phyloP scores from a whole-genome alignment of 805 yeast genomes.

The Ogataea methylovora region DNA sequence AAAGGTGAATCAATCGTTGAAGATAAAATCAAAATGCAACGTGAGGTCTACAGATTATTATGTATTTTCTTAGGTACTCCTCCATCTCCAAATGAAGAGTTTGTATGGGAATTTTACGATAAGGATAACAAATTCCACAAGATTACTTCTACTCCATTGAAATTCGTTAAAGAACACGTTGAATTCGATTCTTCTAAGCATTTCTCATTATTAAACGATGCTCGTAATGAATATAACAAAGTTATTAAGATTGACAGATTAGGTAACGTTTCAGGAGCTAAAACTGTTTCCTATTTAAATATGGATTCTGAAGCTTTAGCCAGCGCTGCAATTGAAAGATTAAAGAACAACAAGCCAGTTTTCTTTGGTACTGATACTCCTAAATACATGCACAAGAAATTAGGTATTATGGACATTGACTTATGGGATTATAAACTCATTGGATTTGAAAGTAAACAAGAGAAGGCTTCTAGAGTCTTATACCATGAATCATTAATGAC shows the following conservation, averaged over 20 bases:
- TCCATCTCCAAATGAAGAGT: constrained; percentile 60
- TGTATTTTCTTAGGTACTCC: constrained; percentile 72
- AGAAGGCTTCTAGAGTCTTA: constrained; percentile 62
- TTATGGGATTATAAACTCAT: constrained; percentile 57
- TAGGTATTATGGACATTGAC: constrained; percentile 68
- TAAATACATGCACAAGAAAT: constrained; percentile 51
- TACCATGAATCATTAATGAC: constrained; percentile 76
- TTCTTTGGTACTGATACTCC: constrained; percentile 92
- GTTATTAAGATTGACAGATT: constrained; percentile 66
- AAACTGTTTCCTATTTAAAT: constrained; percentile 65
- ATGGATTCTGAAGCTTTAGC: constrained; percentile 53
- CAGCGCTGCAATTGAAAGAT: constrained; percentile 54
- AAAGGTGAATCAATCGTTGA: constrained; percentile 32
- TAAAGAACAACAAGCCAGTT: constrained; percentile 68
- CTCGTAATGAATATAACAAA: constrained; percentile 61
- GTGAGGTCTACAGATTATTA: constrained; percentile 57
- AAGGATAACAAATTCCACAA: constrained; percentile 49
- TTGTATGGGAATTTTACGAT: constrained; percentile 70
- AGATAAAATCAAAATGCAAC: constrained; percentile 34
- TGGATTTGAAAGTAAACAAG: constrained; percentile 43
- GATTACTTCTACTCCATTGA: constrained; percentile 52
- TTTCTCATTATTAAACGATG: constrained; percentile 74
- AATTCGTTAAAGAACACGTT: constrained; percentile 52
- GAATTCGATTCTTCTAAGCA: constrained; percentile 41
- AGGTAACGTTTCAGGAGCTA: constrained; percentile 68